Conservation (phyloP, 2,329 filamentous ascomycete species). For the Sclerotinia glacialis region DNA sequence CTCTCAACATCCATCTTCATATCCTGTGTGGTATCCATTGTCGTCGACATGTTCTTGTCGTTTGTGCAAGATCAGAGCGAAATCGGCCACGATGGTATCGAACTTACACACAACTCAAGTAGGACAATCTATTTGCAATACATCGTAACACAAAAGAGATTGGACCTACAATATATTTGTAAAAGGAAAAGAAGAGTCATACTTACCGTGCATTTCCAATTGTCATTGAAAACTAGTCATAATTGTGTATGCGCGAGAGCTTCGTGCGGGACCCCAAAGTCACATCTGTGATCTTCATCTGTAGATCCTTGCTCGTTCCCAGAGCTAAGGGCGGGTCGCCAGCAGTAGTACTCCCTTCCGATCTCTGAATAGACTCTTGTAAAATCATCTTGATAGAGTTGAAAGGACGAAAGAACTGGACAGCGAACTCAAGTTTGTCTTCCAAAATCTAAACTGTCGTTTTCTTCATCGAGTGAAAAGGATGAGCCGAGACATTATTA, state of each 20-base stretch:
- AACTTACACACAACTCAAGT: not conserved
- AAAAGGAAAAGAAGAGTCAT: not conserved
- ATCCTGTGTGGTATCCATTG: not conserved
- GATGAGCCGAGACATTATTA: constrained; percentile 3
- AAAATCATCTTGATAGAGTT: not conserved
- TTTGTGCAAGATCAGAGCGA: not conserved
- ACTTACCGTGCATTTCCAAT: not conserved
- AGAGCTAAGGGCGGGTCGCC: not conserved
- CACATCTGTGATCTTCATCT: not conserved
- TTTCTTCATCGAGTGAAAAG: not conserved
- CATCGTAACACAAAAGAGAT: not conserved
- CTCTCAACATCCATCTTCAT: not conserved
- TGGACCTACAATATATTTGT: not conserved
- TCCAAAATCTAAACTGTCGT: not conserved
- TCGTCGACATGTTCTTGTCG: not conserved
- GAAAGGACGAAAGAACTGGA: not conserved
- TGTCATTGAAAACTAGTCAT: not conserved
- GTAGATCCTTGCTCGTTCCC: not conserved
- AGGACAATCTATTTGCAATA: constrained; percentile 2
- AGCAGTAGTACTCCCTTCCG: not conserved
- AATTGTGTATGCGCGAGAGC: not conserved
- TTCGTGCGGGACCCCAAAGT: not conserved
- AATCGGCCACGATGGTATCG: not conserved
- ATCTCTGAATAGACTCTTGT: not conserved
- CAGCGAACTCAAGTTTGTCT: too few species aligned